Evolutionary conservation across 2,329 filamentous ascomycete species (phyloP), one percentile per base, ranked within the genome.

Genomic region (Trichoderma oligosporum): DNA sequence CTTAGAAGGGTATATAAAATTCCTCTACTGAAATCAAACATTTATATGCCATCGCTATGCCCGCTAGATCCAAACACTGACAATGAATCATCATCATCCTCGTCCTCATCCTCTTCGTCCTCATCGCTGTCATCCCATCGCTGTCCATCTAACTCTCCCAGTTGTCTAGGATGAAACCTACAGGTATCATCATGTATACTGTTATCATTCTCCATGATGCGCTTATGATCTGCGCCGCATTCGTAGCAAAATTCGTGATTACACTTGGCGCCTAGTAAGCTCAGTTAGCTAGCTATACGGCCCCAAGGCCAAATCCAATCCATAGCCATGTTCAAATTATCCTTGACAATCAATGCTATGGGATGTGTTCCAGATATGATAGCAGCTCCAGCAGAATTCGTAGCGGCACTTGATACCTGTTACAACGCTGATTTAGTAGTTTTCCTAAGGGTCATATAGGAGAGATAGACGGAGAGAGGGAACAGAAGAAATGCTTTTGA

Each of bases 321-420:
- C 56, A 27, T 36, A 16, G 7, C 38, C 4, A 9, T 4, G 7
- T 36, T 4, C 36, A 11, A 22, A 16, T 12, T 53, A 35, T 46
- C 59, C 60, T n/a, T 31, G 51, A 53, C 67, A 70, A 52, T 60
- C 42, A 51, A 58, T 64, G 57, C 46, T 63, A 48, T 70, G 68
- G 4, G 41, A 35, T 7, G 53, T 39, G 33, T 11, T 31, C 66
- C 66, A 70, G 8, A 36, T 45, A 16, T 57, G 38, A 39, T 62
- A 56, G 57, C 71, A 73, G 36, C 61, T 60, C 71, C 71, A 72
- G 62, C 72, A 74, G 53, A 71, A 74, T 42, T 73, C 61, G 60
- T 64, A 59, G 38, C 61, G 63, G 56, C 72, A 74, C 36, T 65
- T 70, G 47, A 67, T 66, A 64, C 72, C 72, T 74, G 56, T 42